Base-by-base conservation (phyloP, 2,329 filamentous ascomycete species). In the Phialophora tarda region DNA sequence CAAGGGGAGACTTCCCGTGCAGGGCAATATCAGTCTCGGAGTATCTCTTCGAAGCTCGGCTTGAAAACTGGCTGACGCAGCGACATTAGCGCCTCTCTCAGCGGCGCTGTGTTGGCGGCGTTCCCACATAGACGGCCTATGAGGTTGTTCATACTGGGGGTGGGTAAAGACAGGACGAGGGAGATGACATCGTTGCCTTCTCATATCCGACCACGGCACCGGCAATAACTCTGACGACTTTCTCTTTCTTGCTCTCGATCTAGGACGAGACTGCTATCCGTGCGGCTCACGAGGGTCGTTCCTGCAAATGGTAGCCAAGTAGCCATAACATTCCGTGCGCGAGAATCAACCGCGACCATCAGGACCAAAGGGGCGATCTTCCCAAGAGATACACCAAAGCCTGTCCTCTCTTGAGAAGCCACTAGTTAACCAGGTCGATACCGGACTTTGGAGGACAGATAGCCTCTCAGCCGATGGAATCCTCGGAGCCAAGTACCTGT, bases 41-140 rank as follows among this genome's bases (percentile, higher is more conserved):
- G 17, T 7, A 21, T 28, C 26, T 26, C 44, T 50, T 14, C 8
- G 21, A 41, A 41, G 4, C 21, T 32, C 4, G 17, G 30, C 7
- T 23, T 50, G 5, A 47, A 10, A 28, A 26, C 26, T 23, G 26
- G 57, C 41, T 50, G 57, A 34, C 57, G n/a, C 41, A 50, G 57
- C 26, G 26, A 47, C 57, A 59, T 38, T 47, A 59, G 56, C 23
- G 21, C 21, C 24, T 14, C n/a, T 14, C 26, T 6, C 21, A 10
- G 21, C 23, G 7, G 6, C 5, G 4, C 38, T 44, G 6, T 44
- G 17, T 7, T 8, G 17, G 38, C 5, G 14, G 10, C 32, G 12
- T 11, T n/a, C 17, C 2, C 17, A 5, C 17, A 44, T n/a, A 6
- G 38, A 21, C 17, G 17, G 17, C 17, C 2, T 17, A 44, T n/a